phyloP scores from a whole-genome alignment of 108 stramenopile species.

The Cyclostephanos invisitatus region DNA sequence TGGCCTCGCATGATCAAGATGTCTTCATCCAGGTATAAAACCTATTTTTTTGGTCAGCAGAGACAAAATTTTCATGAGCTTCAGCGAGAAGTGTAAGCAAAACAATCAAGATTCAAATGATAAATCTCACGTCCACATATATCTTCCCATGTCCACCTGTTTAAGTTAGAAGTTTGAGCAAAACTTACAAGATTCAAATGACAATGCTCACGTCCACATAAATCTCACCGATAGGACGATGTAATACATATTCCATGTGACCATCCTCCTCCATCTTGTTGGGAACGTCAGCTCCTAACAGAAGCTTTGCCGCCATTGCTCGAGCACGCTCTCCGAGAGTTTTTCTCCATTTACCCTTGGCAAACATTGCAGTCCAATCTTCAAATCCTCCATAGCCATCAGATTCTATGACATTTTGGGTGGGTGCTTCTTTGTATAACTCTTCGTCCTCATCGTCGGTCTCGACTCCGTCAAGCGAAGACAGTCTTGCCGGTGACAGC shows the following conservation, averaged over 20 bases:
- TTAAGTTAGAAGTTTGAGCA: no score
- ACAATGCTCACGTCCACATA: no score
- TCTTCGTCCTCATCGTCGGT: conserved; percentile 19
- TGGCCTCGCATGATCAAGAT: conserved; percentile 71
- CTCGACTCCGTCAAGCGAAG: conserved; percentile 21
- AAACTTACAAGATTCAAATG: no score
- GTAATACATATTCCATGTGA: conserved; percentile 63
- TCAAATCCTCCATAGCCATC: conserved; percentile 47
- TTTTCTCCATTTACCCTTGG: conserved; percentile 61
- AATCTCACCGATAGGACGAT: conserved; percentile 70
- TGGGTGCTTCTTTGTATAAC: conserved; percentile 32
- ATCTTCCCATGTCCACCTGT: conserved; percentile 77
- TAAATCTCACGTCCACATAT: conserved; percentile 61
- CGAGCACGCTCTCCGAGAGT: conserved; percentile 64
- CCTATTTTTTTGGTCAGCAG: conserved; percentile 1
- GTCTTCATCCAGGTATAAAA: conserved; percentile 66
- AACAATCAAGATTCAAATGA: background rate
- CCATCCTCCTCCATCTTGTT: conserved; percentile 66
- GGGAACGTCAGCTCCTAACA: conserved; percentile 70
- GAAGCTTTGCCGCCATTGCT: conserved; percentile 65
- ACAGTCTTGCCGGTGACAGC: conserved; percentile 47
- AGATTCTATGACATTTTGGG: conserved; percentile 27
- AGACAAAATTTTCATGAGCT: background rate
- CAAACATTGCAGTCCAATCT: conserved; percentile 69
- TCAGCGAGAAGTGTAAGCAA: background rate